Conservation (phyloP, 495 filamentous ascomycete species). For the Neurospora sp. region DNA sequence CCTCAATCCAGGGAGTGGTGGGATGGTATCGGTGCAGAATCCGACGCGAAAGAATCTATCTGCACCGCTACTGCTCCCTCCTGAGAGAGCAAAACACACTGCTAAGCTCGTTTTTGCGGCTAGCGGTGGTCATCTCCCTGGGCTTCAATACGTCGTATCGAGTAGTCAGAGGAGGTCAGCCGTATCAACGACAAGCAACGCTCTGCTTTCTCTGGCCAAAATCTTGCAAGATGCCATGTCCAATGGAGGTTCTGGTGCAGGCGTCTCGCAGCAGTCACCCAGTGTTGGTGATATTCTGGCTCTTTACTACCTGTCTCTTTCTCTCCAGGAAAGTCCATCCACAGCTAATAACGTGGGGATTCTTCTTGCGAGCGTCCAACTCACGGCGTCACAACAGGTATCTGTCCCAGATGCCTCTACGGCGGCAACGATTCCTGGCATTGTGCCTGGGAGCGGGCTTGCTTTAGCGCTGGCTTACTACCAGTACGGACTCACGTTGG, state of each 20-base stretch:
- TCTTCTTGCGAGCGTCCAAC: conserved; percentile 85
- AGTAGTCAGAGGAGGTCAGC: conserved; percentile 69
- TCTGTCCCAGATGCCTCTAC: conserved; percentile 12
- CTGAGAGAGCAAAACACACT: conserved; percentile 75
- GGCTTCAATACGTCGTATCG: conserved; percentile 64
- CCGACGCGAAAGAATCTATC: conserved; percentile 2
- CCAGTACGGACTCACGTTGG: conserved; percentile 80
- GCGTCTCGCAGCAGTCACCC: conserved; percentile 49
- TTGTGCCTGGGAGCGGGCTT: conserved; percentile 77
- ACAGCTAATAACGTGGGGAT: conserved; percentile 99
- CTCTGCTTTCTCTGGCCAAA: conserved; percentile 87
- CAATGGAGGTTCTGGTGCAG: conserved; percentile 51
- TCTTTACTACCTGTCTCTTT: conserved; percentile 92
- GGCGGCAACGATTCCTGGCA: conserved; percentile 58
- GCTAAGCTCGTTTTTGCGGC: conserved; percentile 73
- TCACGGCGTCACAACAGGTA: conserved; percentile 42
- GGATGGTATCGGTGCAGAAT: background rate
- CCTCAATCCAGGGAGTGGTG: conserved; percentile 34
- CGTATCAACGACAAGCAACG: conserved; percentile 91
- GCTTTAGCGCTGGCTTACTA: conserved; percentile 89
- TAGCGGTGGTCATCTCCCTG: conserved; percentile 67
- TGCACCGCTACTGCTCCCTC: conserved; percentile 62
- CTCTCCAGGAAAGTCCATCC: conserved; percentile 90
- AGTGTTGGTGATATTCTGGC: conserved; percentile 90
- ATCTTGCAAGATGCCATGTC: conserved; percentile 99